phyloP scores from a whole-genome alignment of 2,329 filamentous ascomycete species.

The Scedosporium dehoogii region DNA sequence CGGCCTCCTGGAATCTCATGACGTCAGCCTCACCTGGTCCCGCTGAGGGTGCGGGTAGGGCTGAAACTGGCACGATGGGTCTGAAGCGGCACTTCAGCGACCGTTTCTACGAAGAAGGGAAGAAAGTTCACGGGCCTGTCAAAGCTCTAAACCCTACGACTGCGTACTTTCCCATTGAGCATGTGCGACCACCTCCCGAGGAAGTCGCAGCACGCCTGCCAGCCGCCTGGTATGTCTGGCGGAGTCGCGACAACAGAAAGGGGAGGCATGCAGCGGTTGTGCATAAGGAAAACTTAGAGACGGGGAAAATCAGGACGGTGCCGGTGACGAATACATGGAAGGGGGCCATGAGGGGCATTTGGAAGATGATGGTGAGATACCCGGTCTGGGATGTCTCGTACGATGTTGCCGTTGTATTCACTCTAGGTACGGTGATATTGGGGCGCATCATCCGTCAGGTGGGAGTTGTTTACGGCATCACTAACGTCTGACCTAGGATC shows the following conservation, averaged over 20 bases:
- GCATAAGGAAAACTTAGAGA: constrained; percentile 14
- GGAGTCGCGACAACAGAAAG: constrained; percentile 32
- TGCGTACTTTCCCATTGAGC: constrained; percentile 10
- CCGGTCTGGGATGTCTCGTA: constrained; percentile 33
- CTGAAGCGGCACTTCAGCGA: neutral
- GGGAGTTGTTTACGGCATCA: neutral
- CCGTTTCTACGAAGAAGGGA: constrained; percentile 6
- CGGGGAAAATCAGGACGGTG: constrained; percentile 8
- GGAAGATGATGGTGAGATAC: constrained; percentile 24
- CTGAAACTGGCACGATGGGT: neutral
- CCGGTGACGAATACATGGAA: constrained; percentile 15
- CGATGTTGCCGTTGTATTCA: constrained; percentile 29
- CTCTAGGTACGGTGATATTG: constrained; percentile 18
- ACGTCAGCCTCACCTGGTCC: neutral
- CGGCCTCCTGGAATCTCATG: too few relatives aligned
- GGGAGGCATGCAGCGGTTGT: constrained; percentile 25
- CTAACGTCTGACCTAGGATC: constrained; percentile 22
- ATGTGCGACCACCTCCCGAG: neutral
- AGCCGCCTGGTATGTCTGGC: constrained; percentile 26
- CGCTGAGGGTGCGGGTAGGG: neutral
- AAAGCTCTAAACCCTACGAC: constrained; percentile 16
- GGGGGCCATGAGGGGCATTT: constrained; percentile 18
- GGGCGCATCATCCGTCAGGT: too few relatives aligned
- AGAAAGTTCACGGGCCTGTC: constrained; percentile 13
- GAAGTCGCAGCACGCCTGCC: neutral